Base-by-base conservation (phyloP, 805 yeast species). In the Metschnikowia arizonensis region DNA sequence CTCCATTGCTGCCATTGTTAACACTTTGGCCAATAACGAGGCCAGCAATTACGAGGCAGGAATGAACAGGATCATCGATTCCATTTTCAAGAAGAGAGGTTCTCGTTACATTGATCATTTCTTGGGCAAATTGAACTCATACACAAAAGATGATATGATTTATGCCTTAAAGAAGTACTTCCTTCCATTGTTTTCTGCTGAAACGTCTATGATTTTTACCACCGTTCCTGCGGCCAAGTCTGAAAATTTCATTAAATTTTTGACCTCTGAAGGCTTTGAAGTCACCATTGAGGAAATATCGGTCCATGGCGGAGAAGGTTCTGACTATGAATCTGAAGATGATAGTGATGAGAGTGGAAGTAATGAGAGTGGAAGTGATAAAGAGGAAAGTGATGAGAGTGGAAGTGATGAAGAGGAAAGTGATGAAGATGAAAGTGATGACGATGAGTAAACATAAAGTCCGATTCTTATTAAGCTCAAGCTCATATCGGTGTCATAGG, bases 1-100 rank as follows among this genome's bases (percentile, higher is more conserved):
- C 48, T 84, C 97, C 1, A 68, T 87, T 23, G 81, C 95, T 45
- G 76, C 86, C 10, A 76, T 88, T 40, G 90, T 89, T 21, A 83
- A 83, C 53, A 69, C 76, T 8, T 68, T 86, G 40, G 95, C 96
- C 0, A 75, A 80, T 19, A 64, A 70, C 4, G 90, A 86, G 52
- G 74, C 82, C n/a, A 82, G 84, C 52, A 73, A 72, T 35, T 74
- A 74, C 46, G 74, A 77, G 33, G 83, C 96, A 0, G 89, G 93
- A 12, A 67, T 73, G 43, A 69, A 75, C 15, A 85, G 82, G 59
- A 85, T 82, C 54, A 62, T 74, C 35, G 91, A 88, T 63, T 75
- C 77, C 49, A 75, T 81, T 23, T 69, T 89, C 57, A 76, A 79
- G 56, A 76, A 79, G 52, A 73, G 95, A 50, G 96, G 96, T 1